Conservation (phyloP, 23 red algal species). For the Agarophyton chilense region DNA sequence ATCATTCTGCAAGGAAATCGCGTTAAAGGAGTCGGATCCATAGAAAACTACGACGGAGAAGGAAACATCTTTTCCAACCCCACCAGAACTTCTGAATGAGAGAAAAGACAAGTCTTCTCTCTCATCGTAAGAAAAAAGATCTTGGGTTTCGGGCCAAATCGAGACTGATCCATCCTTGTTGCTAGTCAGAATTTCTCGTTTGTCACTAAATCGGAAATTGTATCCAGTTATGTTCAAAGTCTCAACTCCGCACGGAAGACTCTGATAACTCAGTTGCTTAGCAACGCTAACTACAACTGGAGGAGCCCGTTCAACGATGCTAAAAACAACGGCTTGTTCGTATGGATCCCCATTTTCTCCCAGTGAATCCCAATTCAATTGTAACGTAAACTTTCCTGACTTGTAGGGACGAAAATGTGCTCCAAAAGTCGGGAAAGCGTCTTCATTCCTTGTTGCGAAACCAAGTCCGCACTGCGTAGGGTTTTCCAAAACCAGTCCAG, state of each 20-base stretch:
- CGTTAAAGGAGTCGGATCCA: not conserved
- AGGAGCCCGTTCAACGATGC: constrained; percentile 41
- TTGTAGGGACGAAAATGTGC: constrained; percentile 54
- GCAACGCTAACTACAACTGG: constrained; percentile 23
- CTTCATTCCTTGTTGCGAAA: constrained; percentile 17
- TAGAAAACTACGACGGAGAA: constrained; percentile 23
- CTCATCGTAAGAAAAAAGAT: constrained; percentile 22
- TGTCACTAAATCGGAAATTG: constrained; percentile 51
- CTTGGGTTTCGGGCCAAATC: constrained; percentile 23
- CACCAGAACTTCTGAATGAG: constrained; percentile 36
- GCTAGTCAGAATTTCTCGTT: not conserved
- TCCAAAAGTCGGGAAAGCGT: constrained; percentile 19
- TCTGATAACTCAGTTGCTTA: constrained; percentile 16
- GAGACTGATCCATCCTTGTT: constrained; percentile 40
- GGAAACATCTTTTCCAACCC: constrained; percentile 20
- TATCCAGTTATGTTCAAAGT: constrained; percentile 15
- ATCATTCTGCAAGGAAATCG: constrained; percentile 1
- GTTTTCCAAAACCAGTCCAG: constrained; percentile 2
- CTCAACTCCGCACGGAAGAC: constrained; percentile 42
- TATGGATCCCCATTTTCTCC: constrained; percentile 34
- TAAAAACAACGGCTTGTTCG: constrained; percentile 43
- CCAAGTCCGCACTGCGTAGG: constrained; percentile 20
- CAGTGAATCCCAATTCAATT: constrained; percentile 41
- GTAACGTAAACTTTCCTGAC: constrained; percentile 58
- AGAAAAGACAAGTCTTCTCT: constrained; percentile 22